Evolutionary conservation across 495 filamentous ascomycete species (phyloP).

Genomic region (Neurospora terricola): DNA sequence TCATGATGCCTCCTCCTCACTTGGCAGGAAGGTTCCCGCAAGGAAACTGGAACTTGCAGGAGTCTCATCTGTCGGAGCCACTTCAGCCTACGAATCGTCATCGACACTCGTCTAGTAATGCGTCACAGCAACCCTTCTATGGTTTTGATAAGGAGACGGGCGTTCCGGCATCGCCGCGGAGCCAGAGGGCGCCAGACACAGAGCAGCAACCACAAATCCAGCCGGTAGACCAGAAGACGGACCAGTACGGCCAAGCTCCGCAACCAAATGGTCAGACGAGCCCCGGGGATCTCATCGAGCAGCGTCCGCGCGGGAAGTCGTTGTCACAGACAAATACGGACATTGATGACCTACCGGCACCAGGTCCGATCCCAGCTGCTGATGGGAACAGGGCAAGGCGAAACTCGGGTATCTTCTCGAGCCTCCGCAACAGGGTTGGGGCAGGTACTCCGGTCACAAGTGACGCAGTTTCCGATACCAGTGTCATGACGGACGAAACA

Average conservation of each 20-base stretch:
- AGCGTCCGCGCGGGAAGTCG: slow-evolving; percentile 3
- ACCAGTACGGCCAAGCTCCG: slow-evolving; percentile 1
- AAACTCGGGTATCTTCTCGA: slow-evolving; percentile 29
- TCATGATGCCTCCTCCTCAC: slow-evolving; percentile 13
- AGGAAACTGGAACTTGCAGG: slow-evolving; percentile 32
- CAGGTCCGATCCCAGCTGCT: slow-evolving; percentile 14
- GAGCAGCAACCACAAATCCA: slow-evolving; percentile 8
- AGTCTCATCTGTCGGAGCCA: slow-evolving; percentile 35
- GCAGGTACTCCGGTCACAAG: slow-evolving; percentile 15
- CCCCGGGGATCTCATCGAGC: neutral
- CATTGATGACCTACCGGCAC: slow-evolving; percentile 13
- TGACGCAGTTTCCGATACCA: slow-evolving; percentile 28
- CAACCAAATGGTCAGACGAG: slow-evolving; percentile 1
- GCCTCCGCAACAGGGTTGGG: slow-evolving; percentile 22
- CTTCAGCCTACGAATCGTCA: slow-evolving; percentile 30
- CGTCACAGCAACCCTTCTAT: slow-evolving; percentile 23
- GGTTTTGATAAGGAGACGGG: slow-evolving; percentile 39
- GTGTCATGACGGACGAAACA: slow-evolving; percentile 22
- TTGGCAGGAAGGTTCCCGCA: slow-evolving; percentile 20
- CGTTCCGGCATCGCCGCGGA: slow-evolving; percentile 10
- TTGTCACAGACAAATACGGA: slow-evolving; percentile 28
- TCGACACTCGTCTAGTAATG: slow-evolving; percentile 25
- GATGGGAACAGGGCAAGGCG: slow-evolving; percentile 19
- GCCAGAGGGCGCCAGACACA: slow-evolving; percentile 5
- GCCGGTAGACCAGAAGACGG: slow-evolving; percentile 9